Percentiles rank a stretch among this genome's conserved stretches.
Conservation (phyloP, 2,329 filamentous ascomycete genomes). For the Trichoderma harzianum region DNA sequence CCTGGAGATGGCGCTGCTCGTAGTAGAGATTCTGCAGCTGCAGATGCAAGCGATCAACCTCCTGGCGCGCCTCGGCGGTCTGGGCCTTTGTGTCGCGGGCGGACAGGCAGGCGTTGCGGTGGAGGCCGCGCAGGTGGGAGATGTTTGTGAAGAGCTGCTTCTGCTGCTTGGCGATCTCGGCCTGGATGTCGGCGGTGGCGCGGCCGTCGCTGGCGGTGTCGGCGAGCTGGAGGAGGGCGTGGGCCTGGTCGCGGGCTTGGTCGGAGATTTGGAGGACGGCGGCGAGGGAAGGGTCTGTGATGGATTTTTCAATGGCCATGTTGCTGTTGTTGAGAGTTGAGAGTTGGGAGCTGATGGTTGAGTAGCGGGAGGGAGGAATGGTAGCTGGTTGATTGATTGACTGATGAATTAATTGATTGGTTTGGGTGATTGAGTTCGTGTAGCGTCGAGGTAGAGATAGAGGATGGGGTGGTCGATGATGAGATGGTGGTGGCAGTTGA, state of each 20-base stretch:
- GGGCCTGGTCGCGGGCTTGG: constrained; percentile 68
- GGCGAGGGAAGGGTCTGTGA: constrained; percentile 51
- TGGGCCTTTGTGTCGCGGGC: constrained; percentile 81
- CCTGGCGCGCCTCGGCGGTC: constrained; percentile 82
- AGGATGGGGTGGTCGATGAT: too few relatives aligned
- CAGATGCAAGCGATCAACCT: constrained; percentile 87
- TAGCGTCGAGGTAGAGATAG: too few relatives aligned
- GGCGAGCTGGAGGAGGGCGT: constrained; percentile 58
- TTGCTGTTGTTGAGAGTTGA: neutral
- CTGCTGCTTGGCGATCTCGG: constrained; percentile 69
- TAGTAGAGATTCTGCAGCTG: constrained; percentile 96
- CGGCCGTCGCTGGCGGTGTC: constrained; percentile 43
- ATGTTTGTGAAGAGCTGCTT: constrained; percentile 77
- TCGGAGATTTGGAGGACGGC: constrained; percentile 70
- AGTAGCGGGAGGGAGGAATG: neutral
- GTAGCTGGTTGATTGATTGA: neutral
- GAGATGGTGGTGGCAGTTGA: neutral
- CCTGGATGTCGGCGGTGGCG: constrained; percentile 46
- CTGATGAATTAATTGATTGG: neutral
- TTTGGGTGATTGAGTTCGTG: too few relatives aligned
- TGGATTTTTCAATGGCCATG: constrained; percentile 40
- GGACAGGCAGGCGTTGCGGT: constrained; percentile 75
- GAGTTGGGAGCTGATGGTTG: too few relatives aligned
- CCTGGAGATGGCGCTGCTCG: constrained; percentile 84
- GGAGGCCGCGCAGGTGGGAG: constrained; percentile 74